Percentiles rank a stretch among this genome's conserved stretches.
These are phyloP conservation scores for Vinca major DNA, from an alignment of 305 asterid species.

Conservation along the genomic window DNA sequence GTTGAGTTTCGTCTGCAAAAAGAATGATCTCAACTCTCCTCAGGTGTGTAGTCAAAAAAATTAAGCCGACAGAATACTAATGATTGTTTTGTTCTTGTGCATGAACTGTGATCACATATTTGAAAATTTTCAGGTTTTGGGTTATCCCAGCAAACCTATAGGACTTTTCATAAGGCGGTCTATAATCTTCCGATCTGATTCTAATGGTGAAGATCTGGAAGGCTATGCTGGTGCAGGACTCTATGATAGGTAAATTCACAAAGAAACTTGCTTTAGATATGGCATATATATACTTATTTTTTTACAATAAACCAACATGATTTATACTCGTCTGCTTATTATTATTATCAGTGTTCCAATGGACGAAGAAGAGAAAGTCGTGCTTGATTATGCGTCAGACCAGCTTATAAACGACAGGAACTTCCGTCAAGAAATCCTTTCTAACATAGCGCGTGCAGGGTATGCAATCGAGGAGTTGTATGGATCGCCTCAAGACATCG, in stretches of 20 bases:
- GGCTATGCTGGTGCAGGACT: conserved; percentile 99
- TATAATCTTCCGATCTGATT: conserved; percentile 94
- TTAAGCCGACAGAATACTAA: no score
- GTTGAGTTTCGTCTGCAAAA: conserved; percentile 89
- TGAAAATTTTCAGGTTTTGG: conserved; percentile 61
- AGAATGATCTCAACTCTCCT: conserved; percentile 67
- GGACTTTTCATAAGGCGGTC: conserved; percentile 83
- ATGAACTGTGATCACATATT: neutral
- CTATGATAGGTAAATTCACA: conserved; percentile 65
- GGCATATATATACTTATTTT: neutral
- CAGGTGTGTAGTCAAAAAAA: conserved; percentile 28
- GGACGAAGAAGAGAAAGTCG: conserved; percentile 84
- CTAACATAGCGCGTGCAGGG: conserved; percentile 77
- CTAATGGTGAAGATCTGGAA: conserved; percentile 98
- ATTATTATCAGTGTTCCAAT: conserved; percentile 75
- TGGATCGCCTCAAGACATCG: conserved; percentile 91
- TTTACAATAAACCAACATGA: no score
- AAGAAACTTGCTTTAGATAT: neutral
- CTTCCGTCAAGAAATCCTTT: conserved; percentile 60
- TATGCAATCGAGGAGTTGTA: conserved; percentile 74
- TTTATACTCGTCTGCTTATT: neutral
- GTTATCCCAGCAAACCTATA: conserved; percentile 97
- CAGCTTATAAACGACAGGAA: conserved; percentile 47
- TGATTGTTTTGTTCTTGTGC: neutral
- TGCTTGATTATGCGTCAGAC: conserved; percentile 78